Evolutionary conservation across 306 rosid genomes (phyloP).

Genomic region (Leucaena leucocephala): DNA sequence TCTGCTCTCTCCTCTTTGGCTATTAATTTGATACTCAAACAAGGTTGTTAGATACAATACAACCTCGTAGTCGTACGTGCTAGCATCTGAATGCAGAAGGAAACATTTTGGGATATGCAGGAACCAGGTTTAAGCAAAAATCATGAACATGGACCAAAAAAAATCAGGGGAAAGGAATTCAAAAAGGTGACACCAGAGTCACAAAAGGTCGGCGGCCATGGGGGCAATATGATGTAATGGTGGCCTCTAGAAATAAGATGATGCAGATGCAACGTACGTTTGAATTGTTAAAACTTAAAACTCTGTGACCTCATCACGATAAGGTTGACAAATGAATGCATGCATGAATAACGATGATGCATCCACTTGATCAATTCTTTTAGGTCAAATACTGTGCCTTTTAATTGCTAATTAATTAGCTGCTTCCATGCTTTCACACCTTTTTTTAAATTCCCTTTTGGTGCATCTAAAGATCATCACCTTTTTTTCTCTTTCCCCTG

Average conservation of each 20-base stretch:
- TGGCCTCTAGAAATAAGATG: conserved; percentile 34
- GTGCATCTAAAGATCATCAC: background rate
- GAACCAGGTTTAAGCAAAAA: background rate
- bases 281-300: conserved; percentile 32
- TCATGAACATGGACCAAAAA: background rate
- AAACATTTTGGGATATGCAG: background rate
- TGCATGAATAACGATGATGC: background rate
- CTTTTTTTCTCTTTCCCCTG: background rate
- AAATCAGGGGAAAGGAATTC: background rate
- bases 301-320: conserved; percentile 34
- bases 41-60: background rate
- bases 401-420: background rate
- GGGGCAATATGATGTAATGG: background rate
- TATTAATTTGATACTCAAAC: background rate
- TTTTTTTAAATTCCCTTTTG: background rate
- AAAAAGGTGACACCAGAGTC: conserved; percentile 3
- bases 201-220: conserved; percentile 11
- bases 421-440: background rate
- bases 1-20: no score
- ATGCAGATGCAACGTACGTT: conserved; percentile 30
- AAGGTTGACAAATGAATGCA: conserved; percentile 37
- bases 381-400: background rate
- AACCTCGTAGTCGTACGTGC: background rate
- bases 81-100: background rate
- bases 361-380: conserved; percentile 12